A percentile compares a stretch with the other conserved stretches of the same genome.
These are phyloP conservation scores for Russula compacta DNA, from an alignment of 768 basidiomycete species.

Conservation along the genomic window DNA sequence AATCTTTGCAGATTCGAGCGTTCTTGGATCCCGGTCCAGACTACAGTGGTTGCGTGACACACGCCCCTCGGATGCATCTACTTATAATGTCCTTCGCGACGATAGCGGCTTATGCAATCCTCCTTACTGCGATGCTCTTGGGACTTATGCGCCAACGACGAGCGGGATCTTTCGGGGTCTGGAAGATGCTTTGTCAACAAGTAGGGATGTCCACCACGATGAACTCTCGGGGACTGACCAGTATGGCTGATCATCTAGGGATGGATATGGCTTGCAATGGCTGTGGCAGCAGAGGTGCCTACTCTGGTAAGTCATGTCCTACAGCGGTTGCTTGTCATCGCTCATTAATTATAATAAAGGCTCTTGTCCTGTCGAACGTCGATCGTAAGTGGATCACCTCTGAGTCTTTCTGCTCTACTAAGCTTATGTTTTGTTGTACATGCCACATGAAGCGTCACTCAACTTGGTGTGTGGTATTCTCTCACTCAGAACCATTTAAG, in stretches of 20 bases:
- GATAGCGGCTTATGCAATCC: not conserved
- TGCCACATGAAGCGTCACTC: not conserved
- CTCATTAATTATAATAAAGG: not conserved
- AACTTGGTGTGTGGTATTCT: not conserved
- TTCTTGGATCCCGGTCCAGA: not conserved
- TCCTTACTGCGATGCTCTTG: not conserved
- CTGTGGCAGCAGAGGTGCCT: constrained; percentile 7
- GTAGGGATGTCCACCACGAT: not conserved
- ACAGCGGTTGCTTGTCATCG: no score
- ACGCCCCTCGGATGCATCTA: not conserved
- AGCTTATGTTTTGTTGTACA: not conserved
- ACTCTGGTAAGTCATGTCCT: not conserved
- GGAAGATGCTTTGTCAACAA: constrained; percentile 4
- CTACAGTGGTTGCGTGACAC: not conserved
- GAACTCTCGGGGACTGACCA: not conserved
- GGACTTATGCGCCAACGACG: not conserved
- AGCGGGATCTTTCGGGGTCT: not conserved
- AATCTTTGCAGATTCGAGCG: not conserved
- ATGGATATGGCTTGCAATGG: constrained; percentile 11
- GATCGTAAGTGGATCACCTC: not conserved
- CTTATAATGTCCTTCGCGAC: constrained; percentile 1
- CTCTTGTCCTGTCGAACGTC: not conserved
- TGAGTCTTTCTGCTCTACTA: not conserved
- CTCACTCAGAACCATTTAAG: not conserved
- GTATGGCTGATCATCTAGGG: not conserved